Base-by-base conservation (phyloP, 1,139 yeast genomes). In the Wickerhamomyces sp. region DNA sequence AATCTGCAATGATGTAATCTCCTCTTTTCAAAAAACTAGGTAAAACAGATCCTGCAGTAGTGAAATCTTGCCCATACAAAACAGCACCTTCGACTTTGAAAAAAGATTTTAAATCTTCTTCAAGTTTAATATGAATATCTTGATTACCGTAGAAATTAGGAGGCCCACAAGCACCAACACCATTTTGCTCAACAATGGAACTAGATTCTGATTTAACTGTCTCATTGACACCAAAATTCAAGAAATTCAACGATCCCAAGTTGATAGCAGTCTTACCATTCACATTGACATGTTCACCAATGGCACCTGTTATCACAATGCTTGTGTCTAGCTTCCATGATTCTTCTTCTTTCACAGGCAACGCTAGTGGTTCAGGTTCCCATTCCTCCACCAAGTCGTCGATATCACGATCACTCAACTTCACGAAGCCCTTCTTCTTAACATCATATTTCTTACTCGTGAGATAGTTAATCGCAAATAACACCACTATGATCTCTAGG, bases 91-190 rank as follows among this genome's bases (percentile, higher is more conserved):
- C 95, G 7, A 87, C 74, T 20, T 84, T 89, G 48, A 90, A 74
- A 55, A 80, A 92, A 28, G 66, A 61, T 8, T 96, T 80, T 48
- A 92, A 66, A 49, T 80, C 83, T 52, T 80, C 80, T 60, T 90
- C 96, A 47, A 88, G 72, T 52, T 83, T 72, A 43, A 81, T 82
- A 57, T 92, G 98, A 28, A 82, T 89, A 59, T 89, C 97, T 63
- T 89, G 97, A 48, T 92, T 85, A 45, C 98, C 99, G 62, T 90
- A 92, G 55, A 92, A 92, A 44, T 95, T 95, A 31, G 97, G 96
- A 3, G 99, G 97, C 22, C 97, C 97, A 69, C 99, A 92, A 1
- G 97, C 94, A 47, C 99, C 98, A 37, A 92, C 97, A 56, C 99
- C 99, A 42, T 85, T 79, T 41, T 71, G 70, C 35, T 70, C 68